A percentile compares a stretch with the other conserved stretches of the same genome.
Evolutionary conservation across 2,329 filamentous ascomycete species (phyloP).

Genomic region (Diaporthe ampelina): DNA sequence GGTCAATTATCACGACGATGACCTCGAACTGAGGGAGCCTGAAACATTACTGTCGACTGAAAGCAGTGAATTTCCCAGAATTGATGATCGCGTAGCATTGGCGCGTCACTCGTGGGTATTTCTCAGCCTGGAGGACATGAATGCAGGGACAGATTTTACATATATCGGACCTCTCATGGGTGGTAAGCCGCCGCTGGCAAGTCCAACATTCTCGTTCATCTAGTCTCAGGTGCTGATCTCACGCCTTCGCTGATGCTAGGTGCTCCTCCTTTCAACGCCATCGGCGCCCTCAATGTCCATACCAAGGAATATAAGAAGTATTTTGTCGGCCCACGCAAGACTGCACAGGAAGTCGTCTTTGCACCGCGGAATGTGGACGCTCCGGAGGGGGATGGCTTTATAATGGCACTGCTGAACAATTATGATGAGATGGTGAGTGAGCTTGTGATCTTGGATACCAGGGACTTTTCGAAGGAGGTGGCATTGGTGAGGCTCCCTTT

Average conservation of each 20-base stretch:
- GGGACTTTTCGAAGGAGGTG: background rate
- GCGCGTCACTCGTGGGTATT: background rate
- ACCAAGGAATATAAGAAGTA: conserved; percentile 1
- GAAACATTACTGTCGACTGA: background rate
- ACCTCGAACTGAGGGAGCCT: background rate
- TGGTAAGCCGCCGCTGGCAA: background rate
- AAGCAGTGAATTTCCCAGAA: conserved; percentile 1
- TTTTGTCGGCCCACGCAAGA: conserved; percentile 1
- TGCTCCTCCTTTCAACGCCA: conserved; percentile 1
- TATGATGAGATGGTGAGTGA: background rate
- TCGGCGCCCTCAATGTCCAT: background rate
- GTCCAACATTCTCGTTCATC: background rate
- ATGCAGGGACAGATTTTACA: background rate
- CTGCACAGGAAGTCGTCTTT: conserved; percentile 4
- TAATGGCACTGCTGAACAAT: conserved; percentile 3
- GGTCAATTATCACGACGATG: background rate
- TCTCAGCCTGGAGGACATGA: conserved; percentile 1
- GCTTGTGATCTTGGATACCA: background rate
- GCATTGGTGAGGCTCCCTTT: background rate
- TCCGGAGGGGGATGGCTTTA: background rate
- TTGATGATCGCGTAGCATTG: background rate
- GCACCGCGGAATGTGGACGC: background rate
- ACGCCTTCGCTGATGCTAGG: background rate
- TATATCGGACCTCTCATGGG: background rate
- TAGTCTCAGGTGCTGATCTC: background rate